Evolutionary conservation across 1,284 basidiomycete species (phyloP).

Genomic region (Microbotryum intermedium): DNA sequence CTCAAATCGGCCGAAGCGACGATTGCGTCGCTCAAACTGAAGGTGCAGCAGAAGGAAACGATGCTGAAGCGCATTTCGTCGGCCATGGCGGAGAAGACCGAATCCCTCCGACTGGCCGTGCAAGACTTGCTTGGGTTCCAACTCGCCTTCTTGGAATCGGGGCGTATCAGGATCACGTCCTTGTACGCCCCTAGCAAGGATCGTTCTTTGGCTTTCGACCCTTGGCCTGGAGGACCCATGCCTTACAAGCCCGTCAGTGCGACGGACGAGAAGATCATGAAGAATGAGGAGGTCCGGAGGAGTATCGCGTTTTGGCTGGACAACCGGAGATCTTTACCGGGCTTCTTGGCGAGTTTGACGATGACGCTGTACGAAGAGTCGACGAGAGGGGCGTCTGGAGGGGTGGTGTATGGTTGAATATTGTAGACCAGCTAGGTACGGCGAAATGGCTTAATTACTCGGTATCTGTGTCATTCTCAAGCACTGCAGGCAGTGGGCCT

Average conservation of each 20-base stretch:
- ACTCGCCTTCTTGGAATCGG: constrained; percentile 71
- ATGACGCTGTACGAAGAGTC: constrained; percentile 32
- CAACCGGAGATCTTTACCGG: constrained; percentile 21
- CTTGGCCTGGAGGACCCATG: constrained; percentile 26
- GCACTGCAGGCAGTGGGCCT: not conserved
- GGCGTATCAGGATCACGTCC: constrained; percentile 72
- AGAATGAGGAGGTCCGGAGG: constrained; percentile 23
- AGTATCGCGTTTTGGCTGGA: constrained; percentile 32
- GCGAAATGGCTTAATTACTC: too few relatives aligned
- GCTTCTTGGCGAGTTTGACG: constrained; percentile 33
- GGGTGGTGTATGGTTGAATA: constrained; percentile 7
- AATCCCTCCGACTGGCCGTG: constrained; percentile 72
- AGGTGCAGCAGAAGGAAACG: constrained; percentile 53
- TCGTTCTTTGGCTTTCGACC: constrained; percentile 32
- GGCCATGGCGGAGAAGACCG: constrained; percentile 59
- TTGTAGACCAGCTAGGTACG: too few relatives aligned
- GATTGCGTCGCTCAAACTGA: constrained; percentile 52
- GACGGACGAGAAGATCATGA: constrained; percentile 26
- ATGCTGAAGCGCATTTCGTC: constrained; percentile 43
- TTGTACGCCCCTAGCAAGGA: constrained; percentile 50
- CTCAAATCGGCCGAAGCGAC: constrained; percentile 46
- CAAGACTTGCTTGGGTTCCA: constrained; percentile 73
- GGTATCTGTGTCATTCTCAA: not conserved
- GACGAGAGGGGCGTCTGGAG: constrained; percentile 12
- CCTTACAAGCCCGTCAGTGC: constrained; percentile 30